Evolutionary conservation across 257 asterid genomes (phyloP).

Genomic region (Mentha longifolia): DNA sequence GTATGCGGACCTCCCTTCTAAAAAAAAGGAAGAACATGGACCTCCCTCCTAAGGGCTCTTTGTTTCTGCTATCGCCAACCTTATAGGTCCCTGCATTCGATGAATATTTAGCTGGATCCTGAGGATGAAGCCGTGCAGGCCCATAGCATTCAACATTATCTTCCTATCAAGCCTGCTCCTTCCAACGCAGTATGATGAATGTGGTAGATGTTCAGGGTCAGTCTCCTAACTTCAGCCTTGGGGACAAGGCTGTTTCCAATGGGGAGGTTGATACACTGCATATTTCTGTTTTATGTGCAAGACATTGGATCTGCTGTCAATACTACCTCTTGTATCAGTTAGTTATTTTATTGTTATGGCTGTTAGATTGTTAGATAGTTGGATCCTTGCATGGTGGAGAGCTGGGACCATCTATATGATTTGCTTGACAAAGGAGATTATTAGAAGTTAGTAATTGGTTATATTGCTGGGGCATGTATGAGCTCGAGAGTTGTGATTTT

Average conservation of each 20-base stretch:
- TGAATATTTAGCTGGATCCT: no score
- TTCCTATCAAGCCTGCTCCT: not conserved
- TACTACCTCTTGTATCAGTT: not conserved
- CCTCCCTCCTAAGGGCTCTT: not conserved
- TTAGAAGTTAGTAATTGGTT: not conserved
- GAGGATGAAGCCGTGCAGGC: not conserved
- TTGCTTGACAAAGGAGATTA: not conserved
- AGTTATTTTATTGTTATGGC: not conserved
- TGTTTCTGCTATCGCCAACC: not conserved
- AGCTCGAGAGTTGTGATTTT: not conserved
- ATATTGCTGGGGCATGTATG: not conserved
- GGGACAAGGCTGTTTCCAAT: not conserved
- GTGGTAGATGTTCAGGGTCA: not conserved
- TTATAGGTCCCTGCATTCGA: not conserved
- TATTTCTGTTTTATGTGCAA: not conserved
- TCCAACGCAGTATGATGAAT: not conserved
- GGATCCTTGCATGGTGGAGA: not conserved
- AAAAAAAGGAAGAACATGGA: no score
- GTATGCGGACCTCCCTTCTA: not conserved
- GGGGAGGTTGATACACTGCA: not conserved
- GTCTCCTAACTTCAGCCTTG: not conserved
- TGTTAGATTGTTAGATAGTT: not conserved
- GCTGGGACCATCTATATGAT: not conserved
- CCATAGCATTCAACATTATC: not conserved
- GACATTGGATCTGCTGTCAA: not conserved